Evolutionary conservation across 2,329 filamentous ascomycete species (phyloP), one percentile per base, ranked within the genome.

Genomic region (Alternaria ethzedia): DNA sequence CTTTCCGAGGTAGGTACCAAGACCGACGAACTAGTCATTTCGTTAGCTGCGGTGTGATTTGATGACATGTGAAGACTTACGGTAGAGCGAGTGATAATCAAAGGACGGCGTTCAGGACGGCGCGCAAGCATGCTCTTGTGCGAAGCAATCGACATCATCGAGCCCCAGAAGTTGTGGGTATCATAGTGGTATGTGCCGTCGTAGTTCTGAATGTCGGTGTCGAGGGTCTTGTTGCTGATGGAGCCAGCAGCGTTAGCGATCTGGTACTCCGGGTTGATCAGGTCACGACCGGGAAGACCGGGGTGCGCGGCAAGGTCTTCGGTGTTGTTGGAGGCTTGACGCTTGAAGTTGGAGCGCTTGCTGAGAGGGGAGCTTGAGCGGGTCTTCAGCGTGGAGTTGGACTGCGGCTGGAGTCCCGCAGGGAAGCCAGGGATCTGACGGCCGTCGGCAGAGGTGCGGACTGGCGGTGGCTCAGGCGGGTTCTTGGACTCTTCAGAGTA

Each of bases 21-120:
- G 89, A 5, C 92, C 91, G 10, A 90, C 88, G 72, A 92, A 94
- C 72, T 74, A 44, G 20, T 3, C 1, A 3, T 17, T 10, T 9
- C 7, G 9, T 17, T 70, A 54, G 70, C 64, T 3, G 12, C 1
- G 3, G 4, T 20, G 5, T 3, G 21, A 7, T 13, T 1, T 26
- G 25, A 9, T 41, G 8, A n/a, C 21, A 10, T 7, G 2, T 15
- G 3, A 30, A 3, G 10, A 65, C 72, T 54, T 70, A 75, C 72
- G 0, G 91, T 93, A 41, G 88, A 90, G 17, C 91, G 87, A 0
- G 91, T 93, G 70, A 94, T 92, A 60, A 94, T 82, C 60, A 94
- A 73, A 1, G 91, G 90, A 0, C 91, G 86, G 4, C 88, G 80
- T 1, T 79, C 77, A 0, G 91, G 90, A 0, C 90, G 86, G 13